A percentile compares a stretch with the other conserved stretches of the same genome.
Conservation (phyloP, 1,284 basidiomycete genomes). For the Cystobasidium slooffiae region DNA sequence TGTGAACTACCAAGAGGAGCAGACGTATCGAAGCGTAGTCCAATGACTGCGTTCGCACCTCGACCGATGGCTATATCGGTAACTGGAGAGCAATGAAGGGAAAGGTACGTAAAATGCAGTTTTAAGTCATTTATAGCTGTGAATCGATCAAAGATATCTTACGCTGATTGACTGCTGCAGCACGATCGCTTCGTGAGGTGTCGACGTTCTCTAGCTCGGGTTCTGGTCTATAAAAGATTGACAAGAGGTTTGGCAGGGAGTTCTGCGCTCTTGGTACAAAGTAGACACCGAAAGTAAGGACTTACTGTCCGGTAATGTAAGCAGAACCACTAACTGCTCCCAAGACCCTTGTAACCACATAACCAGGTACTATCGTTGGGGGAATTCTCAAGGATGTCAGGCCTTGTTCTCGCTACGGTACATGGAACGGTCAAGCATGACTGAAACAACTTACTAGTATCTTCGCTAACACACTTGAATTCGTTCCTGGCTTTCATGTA, state of each 20-base stretch:
- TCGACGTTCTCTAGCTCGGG: conserved; percentile 15
- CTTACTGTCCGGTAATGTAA: conserved; percentile 14
- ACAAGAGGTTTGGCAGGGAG: not conserved
- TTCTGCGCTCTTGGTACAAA: too few species aligned
- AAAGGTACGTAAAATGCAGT: not conserved
- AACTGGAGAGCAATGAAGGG: not conserved
- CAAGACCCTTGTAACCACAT: conserved; percentile 8
- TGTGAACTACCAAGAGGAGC: conserved; percentile 26
- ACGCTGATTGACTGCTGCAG: conserved; percentile 17
- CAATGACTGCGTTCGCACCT: conserved; percentile 35
- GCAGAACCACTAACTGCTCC: conserved; percentile 29
- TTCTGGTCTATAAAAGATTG: not conserved
- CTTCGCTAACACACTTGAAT: conserved; percentile 26
- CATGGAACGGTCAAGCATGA: not conserved
- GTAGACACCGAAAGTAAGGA: not conserved
- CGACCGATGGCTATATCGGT: conserved; percentile 20
- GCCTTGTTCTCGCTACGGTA: not conserved
- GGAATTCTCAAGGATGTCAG: not conserved
- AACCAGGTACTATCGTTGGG: conserved; percentile 9
- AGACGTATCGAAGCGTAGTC: conserved; percentile 32
- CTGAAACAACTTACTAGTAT: conserved; percentile 4
- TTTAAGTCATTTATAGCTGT: not conserved
- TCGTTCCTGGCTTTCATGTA: conserved; percentile 12
- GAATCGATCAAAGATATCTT: not conserved
- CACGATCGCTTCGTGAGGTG: conserved; percentile 5